Evolutionary conservation across 2,329 filamentous ascomycete genomes (phyloP).

Genomic region (Aspergillus pseudoterreus): DNA sequence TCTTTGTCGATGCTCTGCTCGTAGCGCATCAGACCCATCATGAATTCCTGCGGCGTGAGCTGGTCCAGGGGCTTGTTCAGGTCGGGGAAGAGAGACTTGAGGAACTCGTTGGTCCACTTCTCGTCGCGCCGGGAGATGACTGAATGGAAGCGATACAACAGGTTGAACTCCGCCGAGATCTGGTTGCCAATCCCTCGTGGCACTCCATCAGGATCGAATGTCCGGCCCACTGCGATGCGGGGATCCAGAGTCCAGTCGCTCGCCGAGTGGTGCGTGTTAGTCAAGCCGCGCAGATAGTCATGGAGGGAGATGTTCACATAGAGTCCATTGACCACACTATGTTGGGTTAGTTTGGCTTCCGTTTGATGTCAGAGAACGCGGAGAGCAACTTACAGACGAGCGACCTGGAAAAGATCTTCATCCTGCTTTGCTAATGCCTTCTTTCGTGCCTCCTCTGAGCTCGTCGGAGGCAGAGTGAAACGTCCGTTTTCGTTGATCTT

Average conservation of each 20-base stretch:
- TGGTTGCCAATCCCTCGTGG: slow-evolving; percentile 49
- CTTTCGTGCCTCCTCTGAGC: slow-evolving; percentile 19
- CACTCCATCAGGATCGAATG: slow-evolving; percentile 22
- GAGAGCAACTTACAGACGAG: slow-evolving; percentile 16
- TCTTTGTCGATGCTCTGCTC: slow-evolving; percentile 57
- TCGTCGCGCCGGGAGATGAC: slow-evolving; percentile 44
- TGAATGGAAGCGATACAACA: slow-evolving; percentile 52
- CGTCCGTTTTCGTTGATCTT: slow-evolving; percentile 43
- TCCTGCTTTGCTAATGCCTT: slow-evolving; percentile 37
- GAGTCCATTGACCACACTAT: slow-evolving; percentile 25
- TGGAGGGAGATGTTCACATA: slow-evolving; percentile 35
- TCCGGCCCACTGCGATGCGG: slow-evolving; percentile 1
- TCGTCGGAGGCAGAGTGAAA: slow-evolving; percentile 13
- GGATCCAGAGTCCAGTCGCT: slow-evolving; percentile 9
- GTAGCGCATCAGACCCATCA: slow-evolving; percentile 55
- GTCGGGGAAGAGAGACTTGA: slow-evolving; percentile 30
- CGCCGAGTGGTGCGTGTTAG: slow-evolving; percentile 13
- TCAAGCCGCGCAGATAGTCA: slow-evolving; percentile 30
- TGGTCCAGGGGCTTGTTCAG: slow-evolving; percentile 13
- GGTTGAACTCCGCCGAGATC: slow-evolving; percentile 51
- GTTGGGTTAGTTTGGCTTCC: background rate
- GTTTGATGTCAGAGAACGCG: background rate
- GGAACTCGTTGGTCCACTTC: slow-evolving; percentile 38
- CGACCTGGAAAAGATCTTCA: slow-evolving; percentile 34
- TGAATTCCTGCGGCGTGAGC: slow-evolving; percentile 14